These are phyloP conservation scores for Cytidiella melzeri DNA, from an alignment of 768 basidiomycete species.

Conservation along the genomic window DNA sequence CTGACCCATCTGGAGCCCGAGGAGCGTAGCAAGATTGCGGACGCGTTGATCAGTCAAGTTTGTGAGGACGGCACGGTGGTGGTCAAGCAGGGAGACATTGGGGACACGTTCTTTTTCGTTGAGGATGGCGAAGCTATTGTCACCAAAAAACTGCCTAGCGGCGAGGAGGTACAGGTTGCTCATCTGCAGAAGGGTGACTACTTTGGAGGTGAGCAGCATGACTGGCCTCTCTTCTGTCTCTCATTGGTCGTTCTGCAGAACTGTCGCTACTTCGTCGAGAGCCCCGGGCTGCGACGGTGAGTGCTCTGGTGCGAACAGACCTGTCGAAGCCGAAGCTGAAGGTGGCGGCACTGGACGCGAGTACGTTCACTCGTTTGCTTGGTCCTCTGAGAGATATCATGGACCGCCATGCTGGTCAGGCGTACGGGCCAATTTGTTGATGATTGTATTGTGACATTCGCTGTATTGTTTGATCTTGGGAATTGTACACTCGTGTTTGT, in stretches of 20 bases:
- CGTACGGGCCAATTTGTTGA: constrained; percentile 39
- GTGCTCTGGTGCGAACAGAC: constrained; percentile 54
- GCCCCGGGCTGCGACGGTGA: constrained; percentile 95
- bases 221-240: background rate
- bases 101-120: constrained; percentile 96
- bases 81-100: constrained; percentile 89
- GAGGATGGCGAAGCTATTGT: constrained; percentile 91
- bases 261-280: constrained; percentile 83
- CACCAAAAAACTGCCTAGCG: constrained; percentile 62
- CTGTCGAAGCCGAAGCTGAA: constrained; percentile 62
- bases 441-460: constrained; percentile 6
- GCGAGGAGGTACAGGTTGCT: constrained; percentile 57
- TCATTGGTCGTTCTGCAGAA: constrained; percentile 44
- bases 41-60: constrained; percentile 81
- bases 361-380: constrained; percentile 89
- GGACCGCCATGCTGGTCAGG: constrained; percentile 83
- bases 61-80: constrained; percentile 84
- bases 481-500: background rate
- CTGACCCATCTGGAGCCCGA: constrained; percentile 80
- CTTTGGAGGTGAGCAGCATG: constrained; percentile 75
- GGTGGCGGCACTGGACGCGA: constrained; percentile 88
- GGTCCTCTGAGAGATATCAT: constrained; percentile 91
- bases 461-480: constrained; percentile 3
- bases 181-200: constrained; percentile 88
- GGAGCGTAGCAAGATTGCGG: constrained; percentile 95